phyloP scores from a whole-genome alignment of 1,284 basidiomycete species.

The Boletellus sp. region DNA sequence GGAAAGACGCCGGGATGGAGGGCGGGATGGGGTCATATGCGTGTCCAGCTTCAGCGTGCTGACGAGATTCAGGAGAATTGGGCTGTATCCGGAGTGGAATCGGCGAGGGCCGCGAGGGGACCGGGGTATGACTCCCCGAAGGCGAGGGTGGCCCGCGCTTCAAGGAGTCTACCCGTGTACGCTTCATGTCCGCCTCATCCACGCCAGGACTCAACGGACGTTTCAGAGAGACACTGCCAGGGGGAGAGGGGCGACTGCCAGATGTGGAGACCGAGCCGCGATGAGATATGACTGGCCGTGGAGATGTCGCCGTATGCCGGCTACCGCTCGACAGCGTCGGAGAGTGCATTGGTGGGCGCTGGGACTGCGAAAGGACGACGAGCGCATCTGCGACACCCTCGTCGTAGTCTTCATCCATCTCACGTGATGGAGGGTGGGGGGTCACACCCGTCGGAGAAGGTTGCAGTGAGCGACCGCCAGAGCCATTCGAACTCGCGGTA shows the following conservation, averaged over 20 bases:
- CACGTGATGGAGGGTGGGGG: slow-evolving; percentile 55
- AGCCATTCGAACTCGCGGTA: slow-evolving; percentile 56
- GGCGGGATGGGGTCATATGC: slow-evolving; percentile 53
- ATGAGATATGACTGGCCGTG: slow-evolving; percentile 44
- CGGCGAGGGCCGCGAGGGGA: slow-evolving; percentile 63
- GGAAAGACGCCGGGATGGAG: slow-evolving; percentile 52
- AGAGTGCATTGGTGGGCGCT: slow-evolving; percentile 38
- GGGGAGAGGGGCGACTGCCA: slow-evolving; percentile 50
- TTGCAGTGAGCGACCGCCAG: slow-evolving; percentile 56
- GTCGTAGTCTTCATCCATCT: slow-evolving; percentile 81
- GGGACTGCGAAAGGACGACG: slow-evolving; percentile 50
- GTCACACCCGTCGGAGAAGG: slow-evolving; percentile 64
- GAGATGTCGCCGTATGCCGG: slow-evolving; percentile 46
- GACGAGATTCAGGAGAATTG: slow-evolving; percentile 57
- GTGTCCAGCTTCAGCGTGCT: slow-evolving; percentile 35
- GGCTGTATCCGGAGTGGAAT: slow-evolving; percentile 71
- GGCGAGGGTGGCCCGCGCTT: slow-evolving; percentile 53
- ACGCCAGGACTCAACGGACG: slow-evolving; percentile 62
- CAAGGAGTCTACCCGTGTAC: slow-evolving; percentile 55
- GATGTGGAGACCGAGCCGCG: slow-evolving; percentile 55
- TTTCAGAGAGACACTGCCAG: slow-evolving; percentile 46
- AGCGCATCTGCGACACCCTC: slow-evolving; percentile 72
- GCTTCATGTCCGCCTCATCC: slow-evolving; percentile 60
- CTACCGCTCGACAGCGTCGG: slow-evolving; percentile 53
- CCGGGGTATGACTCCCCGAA: slow-evolving; percentile 45